Evolutionary conservation across 805 yeast species (phyloP), one percentile per base, ranked within the genome.

Genomic region (Priceomyces medius): DNA sequence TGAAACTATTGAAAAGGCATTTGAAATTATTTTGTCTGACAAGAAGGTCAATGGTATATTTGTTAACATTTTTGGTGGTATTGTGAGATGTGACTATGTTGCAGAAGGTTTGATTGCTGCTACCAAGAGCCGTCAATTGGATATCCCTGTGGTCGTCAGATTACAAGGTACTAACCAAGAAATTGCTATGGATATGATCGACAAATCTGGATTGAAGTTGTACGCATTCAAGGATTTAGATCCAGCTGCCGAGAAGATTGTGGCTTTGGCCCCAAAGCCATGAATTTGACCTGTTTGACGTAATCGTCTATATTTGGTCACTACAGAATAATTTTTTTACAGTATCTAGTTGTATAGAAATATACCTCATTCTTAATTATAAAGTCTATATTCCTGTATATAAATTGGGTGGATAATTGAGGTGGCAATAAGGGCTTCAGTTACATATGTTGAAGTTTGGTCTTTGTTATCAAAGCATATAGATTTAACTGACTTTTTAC

Each of bases 61-160:
- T 58, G 98, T 93, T 63, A 93, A 93, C 81, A 93, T 93, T 61
- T 93, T 93, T 61, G 99, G 99, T 68, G 99, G 99, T 77, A 93
- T 93, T 57, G 99, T 93, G 57, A 88, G 99, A 79, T 93, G 99
- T 74, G 99, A 93, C 74, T 88, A 82, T 74, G 97, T 93, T 50
- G 99, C 99, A 58, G 83, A 83, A 73, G 99, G 99, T 71, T 80
- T 93, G 65, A 90, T 93, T 58, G 87, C 90, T 53, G 97, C 97
- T 41, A 82, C 97, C 53, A 88, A 88, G 73, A 85, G 85, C 76
- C 81, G 93, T 77, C 82, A 85, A 59, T 82, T 93, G 66, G 81
- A 79, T 50, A 86, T 93, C 42, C 99, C 99, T 53, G 93, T 93
- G 59, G 95, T 93, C 55, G 98, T 90, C 48, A 88, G 99, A 81